Conservation (phyloP, 352 stramenopile species). For the Pythium grandisporangium region DNA sequence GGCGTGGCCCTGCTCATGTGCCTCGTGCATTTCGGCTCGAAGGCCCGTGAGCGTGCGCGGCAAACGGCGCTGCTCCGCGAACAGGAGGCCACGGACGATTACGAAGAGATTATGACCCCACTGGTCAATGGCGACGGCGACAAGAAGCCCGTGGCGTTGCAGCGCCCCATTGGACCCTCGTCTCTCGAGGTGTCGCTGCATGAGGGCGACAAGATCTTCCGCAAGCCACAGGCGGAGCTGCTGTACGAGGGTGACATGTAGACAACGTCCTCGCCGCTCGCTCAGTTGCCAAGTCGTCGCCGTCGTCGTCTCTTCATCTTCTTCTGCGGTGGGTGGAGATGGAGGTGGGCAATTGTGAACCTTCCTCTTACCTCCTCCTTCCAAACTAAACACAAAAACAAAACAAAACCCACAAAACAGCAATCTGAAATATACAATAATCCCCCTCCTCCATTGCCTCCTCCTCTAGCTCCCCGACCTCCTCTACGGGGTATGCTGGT, state of each 20-base stretch:
- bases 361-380: no score
- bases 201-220: slow-evolving; percentile 85
- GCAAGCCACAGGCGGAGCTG: slow-evolving; percentile 73
- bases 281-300: no score
- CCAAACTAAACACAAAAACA: no score
- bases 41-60: slow-evolving; percentile 67
- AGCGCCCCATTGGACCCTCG: slow-evolving; percentile 52
- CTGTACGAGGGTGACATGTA: slow-evolving; percentile 88
- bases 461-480: background rate
- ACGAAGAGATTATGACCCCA: slow-evolving; percentile 88
- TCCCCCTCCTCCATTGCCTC: background rate
- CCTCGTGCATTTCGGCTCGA: slow-evolving; percentile 75
- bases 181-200: slow-evolving; percentile 77
- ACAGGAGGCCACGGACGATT: slow-evolving; percentile 83
- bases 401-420: no score
- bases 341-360: no score
- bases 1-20: slow-evolving; percentile 75
- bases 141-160: slow-evolving; percentile 51
- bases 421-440: no score
- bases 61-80: slow-evolving; percentile 84
- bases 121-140: slow-evolving; percentile 50
- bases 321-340: no score
- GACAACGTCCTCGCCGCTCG: no score
- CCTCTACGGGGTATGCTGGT: no score
- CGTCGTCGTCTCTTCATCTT: no score